Evolutionary conservation across 352 stramenopile genomes (phyloP).

Genomic region (Globisporangium emineosum): DNA sequence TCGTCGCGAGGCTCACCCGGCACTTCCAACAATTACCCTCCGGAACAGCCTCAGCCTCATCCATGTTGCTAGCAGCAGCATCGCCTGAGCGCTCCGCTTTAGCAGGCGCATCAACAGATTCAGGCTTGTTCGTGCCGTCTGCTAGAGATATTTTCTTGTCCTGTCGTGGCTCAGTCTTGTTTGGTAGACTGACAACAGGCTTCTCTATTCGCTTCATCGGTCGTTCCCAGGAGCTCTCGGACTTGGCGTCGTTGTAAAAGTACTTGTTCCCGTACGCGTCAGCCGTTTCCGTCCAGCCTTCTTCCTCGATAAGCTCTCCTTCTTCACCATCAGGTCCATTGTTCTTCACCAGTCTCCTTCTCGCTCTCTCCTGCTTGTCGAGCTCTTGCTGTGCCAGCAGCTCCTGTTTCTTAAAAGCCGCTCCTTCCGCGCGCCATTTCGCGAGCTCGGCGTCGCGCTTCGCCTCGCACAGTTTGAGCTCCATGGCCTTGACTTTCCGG

Average conservation of each 20-base stretch:
- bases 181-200: neutral
- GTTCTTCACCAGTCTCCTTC: neutral
- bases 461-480: constrained; percentile 50
- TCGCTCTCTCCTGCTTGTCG: constrained; percentile 16
- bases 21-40: constrained; percentile 44
- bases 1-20: constrained; percentile 28
- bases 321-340: neutral
- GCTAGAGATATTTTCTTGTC: neutral
- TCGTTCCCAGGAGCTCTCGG: constrained; percentile 50
- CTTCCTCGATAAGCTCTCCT: constrained; percentile 8
- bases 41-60: neutral
- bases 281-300: constrained; percentile 27
- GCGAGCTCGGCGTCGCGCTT: constrained; percentile 60
- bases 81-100: constrained; percentile 9
- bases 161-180: neutral
- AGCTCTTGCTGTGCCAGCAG: constrained; percentile 33
- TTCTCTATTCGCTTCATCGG: neutral
- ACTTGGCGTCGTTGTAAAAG: constrained; percentile 55
- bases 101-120: neutral
- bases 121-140: neutral
- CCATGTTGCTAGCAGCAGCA: neutral
- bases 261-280: constrained; percentile 61
- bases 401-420: constrained; percentile 41
- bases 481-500: constrained; percentile 34
- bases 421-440: constrained; percentile 45